Base-by-base conservation (phyloP, 352 stramenopile genomes). In the Globisporangium okanoganense region DNA sequence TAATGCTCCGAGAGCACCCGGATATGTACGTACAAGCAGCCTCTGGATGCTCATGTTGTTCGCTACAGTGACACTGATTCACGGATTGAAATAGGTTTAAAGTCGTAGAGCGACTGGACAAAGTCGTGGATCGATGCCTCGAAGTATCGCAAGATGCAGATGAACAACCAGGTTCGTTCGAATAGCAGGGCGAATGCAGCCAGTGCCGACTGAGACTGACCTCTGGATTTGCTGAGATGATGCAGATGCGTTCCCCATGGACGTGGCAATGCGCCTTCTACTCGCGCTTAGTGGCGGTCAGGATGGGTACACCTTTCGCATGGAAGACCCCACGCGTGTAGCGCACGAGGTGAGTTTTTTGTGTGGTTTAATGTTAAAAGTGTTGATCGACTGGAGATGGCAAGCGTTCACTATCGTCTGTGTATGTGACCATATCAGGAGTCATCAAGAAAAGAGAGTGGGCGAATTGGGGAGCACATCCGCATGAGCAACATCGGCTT, bases 241-340 rank as follows among this genome's bases (percentile, higher is more conserved):
- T 47, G 24, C n/a, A 61, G 69, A 64, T 59, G 49, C 50, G n/a
- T 48, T 66, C 70, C 44, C 55, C 38, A 65, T 75, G 65, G 44
- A 56, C 6, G 58, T 66, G 14, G 56, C 73, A 16, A 61, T 92
- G 67, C 79, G 71, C 6, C 60, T 92, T n/a, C 55, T 92, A 9
- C 56, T 88, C 12, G 77, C 72, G 12, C 68, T 92, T 3, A 70
- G 78, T 25, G 82, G 82, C 13, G 82, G 79, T 7, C 44, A 70
- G 1, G 73, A 92, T 58, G 75, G 76, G 45, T 29, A 65, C 14
- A 87, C 82, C 13, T 92, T 92, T 58, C 65, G 85, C 12, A 60
- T 88, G 2, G 71, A 82, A 54, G 78, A 90, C 47, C 67, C 71
- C 3, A 84, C 73, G 45, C 70, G 68, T 38, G 58, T 73, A 7